Base-by-base conservation (phyloP, 2,329 filamentous ascomycete genomes). In the Coniochaeta prunicola region DNA sequence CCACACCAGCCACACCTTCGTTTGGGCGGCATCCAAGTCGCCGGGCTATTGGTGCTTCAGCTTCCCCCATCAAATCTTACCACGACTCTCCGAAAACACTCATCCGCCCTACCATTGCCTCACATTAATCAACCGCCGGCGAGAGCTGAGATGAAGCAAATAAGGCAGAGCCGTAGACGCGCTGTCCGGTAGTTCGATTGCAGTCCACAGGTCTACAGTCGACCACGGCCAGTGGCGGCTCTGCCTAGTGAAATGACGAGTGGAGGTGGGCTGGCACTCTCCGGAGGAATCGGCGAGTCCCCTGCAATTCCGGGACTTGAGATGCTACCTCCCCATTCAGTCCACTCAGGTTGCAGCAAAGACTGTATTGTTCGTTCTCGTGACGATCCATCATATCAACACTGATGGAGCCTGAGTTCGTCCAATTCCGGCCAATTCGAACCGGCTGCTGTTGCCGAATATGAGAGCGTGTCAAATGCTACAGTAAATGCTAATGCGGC, bases 1-100 rank as follows among this genome's bases (percentile, higher is more conserved):
- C 45, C 24, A 50, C 24, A 5, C 45, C 28, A 28, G 45, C 45
- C 45, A 50, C 45, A 50, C 45, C 24, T 50, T 50, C 24, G 45
- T 4, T 50, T 50, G 45, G n/a, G 45, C 45, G 45, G 45, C 19
- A 21, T 30, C 24, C 21, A 50, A 24, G 45, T 50, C 21, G 45
- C 26, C 53, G 10, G 19, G 53, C 33, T 31, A 55, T 55, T 55
- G 53, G 53, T 55, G 53, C 53, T 55, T 55, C 53, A 55, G 53
- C 30, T 33, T 24, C 17, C 28, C n/a, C 19, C 53, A 55, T 33
- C n/a, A 33, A n/a, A 55, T 28, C 26, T 28, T 55, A 55, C 53
- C 7, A 31, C 19, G 17, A 26, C 17, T 36, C 3, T 21, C 19
- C 33, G 17, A 21, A 33, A 31, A 19, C 21, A 31, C 6, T 6